Evolutionary conservation across 352 stramenopile genomes (phyloP).

Genomic region (Aphanomyces cochlioides): DNA sequence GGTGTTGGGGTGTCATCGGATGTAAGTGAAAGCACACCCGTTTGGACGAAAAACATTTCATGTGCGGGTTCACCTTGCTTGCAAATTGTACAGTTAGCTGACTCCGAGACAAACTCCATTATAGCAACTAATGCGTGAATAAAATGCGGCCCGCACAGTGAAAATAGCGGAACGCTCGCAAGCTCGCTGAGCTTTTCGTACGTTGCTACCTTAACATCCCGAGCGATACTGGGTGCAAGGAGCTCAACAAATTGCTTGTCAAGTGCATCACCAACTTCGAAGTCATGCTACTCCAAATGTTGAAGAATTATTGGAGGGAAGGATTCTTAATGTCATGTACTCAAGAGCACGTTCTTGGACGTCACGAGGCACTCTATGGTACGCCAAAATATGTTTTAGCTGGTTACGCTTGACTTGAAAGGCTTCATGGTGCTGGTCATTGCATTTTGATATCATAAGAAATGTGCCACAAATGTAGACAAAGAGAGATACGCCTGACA

Average conservation of each 20-base stretch:
- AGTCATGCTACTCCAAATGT: constrained; percentile 40
- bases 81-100: constrained; percentile 52
- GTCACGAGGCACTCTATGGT: constrained; percentile 50
- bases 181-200: constrained; percentile 44
- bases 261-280: constrained; percentile 52
- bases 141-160: constrained; percentile 48
- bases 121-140: constrained; percentile 51
- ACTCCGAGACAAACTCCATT: constrained; percentile 53
- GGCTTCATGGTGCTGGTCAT: constrained; percentile 46
- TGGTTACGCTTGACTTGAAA: constrained; percentile 56
- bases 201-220: constrained; percentile 61
- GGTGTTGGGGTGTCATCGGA: constrained; percentile 52
- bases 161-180: constrained; percentile 50
- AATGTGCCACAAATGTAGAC: constrained; percentile 65
- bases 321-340: constrained; percentile 38
- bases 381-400: constrained; percentile 58
- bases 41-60: constrained; percentile 63
- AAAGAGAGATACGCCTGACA: constrained; percentile 60
- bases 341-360: constrained; percentile 52
- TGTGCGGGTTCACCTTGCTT: constrained; percentile 50
- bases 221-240: constrained; percentile 53
- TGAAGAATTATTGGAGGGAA: constrained; percentile 8
- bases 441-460: constrained; percentile 65
- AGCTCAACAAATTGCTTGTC: constrained; percentile 48
- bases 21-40: constrained; percentile 50